Conservation (phyloP, 1,284 basidiomycete species). For the Amylostereum areolatum region DNA sequence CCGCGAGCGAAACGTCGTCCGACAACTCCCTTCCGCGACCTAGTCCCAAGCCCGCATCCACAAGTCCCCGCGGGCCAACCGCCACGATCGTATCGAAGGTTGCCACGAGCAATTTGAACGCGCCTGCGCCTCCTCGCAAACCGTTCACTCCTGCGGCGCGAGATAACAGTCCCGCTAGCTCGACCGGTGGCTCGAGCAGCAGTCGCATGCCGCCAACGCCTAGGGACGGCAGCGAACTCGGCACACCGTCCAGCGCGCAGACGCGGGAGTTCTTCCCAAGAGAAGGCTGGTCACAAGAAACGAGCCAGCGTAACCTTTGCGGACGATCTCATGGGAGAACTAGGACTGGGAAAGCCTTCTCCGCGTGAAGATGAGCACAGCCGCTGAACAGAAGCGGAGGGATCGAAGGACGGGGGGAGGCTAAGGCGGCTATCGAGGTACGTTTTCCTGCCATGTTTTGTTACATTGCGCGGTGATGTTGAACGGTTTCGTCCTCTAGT, state of each 20-base stretch:
- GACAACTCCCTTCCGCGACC: conserved; percentile 6
- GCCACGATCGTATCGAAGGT: conserved; percentile 10
- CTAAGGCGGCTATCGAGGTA: conserved; percentile 76
- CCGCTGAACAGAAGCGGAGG: conserved; percentile 46
- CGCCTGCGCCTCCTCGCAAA: not conserved
- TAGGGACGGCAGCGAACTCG: conserved; percentile 66
- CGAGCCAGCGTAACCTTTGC: conserved; percentile 59
- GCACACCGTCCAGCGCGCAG: conserved; percentile 20
- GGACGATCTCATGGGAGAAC: conserved; percentile 16
- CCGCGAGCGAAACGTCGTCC: not conserved
- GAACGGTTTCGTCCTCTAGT: conserved; percentile 32
- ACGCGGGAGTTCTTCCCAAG: conserved; percentile 1
- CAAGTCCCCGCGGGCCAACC: not conserved
- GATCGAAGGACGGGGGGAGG: conserved; percentile 69
- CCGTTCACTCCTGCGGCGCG: conserved; percentile 28
- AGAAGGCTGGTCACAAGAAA: conserved; percentile 23
- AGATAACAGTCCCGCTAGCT: conserved; percentile 68
- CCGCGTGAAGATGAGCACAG: conserved; percentile 16
- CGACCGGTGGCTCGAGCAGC: conserved; percentile 73
- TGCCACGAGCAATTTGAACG: conserved; percentile 5
- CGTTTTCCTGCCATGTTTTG: conserved; percentile 18
- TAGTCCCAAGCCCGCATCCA: conserved; percentile 2
- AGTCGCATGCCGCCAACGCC: conserved; percentile 67
- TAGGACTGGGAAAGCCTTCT: conserved; percentile 19
- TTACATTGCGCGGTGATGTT: not conserved